phyloP scores from a whole-genome alignment of 495 filamentous ascomycete genomes.

The Aspergillus avenaceus region DNA sequence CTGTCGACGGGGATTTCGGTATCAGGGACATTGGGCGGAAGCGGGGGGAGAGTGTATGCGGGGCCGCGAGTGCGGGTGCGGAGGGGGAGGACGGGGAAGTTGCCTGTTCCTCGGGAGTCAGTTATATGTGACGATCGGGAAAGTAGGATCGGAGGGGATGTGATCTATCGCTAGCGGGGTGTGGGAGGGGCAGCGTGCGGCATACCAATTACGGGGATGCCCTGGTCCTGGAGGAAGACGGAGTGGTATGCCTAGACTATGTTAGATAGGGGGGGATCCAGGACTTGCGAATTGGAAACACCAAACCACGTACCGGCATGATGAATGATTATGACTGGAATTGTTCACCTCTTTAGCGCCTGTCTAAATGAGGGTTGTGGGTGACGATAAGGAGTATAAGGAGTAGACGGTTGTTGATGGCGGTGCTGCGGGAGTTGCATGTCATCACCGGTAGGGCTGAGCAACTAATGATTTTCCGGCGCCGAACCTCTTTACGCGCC shows the following conservation, averaged over 20 bases:
- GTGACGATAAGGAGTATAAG: slow-evolving; percentile 12
- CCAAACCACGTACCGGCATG: slow-evolving; percentile 47
- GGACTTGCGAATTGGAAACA: neutral
- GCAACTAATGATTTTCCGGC: slow-evolving; percentile 38
- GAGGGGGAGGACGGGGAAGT: slow-evolving; percentile 90
- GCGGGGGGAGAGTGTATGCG: slow-evolving; percentile 74
- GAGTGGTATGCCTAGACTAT: slow-evolving; percentile 78
- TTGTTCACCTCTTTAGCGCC: slow-evolving; percentile 16
- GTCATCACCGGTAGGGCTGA: slow-evolving; percentile 29
- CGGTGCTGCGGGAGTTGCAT: slow-evolving; percentile 28
- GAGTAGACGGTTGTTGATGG: slow-evolving; percentile 16
- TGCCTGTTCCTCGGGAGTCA: slow-evolving; percentile 49
- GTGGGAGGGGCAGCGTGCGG: slow-evolving; percentile 17
- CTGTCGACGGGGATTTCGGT: slow-evolving; percentile 73
- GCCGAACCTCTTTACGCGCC: slow-evolving; percentile 45
- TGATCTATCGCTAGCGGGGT: slow-evolving; percentile 5
- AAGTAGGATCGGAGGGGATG: slow-evolving; percentile 1
- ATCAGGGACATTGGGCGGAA: slow-evolving; percentile 64
- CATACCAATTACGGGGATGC: slow-evolving; percentile 62
- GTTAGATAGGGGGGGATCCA: slow-evolving; percentile 6
- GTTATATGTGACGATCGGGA: slow-evolving; percentile 15
- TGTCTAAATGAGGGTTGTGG: slow-evolving; percentile 15
- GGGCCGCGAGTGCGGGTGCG: slow-evolving; percentile 91
- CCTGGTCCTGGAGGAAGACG: slow-evolving; percentile 80
- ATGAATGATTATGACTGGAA: slow-evolving; percentile 17